A percentile compares a stretch with the other conserved stretches of the same genome.
phyloP scores from a whole-genome alignment of 1,139 yeast genomes.

The Martiniozyma asiatica region DNA sequence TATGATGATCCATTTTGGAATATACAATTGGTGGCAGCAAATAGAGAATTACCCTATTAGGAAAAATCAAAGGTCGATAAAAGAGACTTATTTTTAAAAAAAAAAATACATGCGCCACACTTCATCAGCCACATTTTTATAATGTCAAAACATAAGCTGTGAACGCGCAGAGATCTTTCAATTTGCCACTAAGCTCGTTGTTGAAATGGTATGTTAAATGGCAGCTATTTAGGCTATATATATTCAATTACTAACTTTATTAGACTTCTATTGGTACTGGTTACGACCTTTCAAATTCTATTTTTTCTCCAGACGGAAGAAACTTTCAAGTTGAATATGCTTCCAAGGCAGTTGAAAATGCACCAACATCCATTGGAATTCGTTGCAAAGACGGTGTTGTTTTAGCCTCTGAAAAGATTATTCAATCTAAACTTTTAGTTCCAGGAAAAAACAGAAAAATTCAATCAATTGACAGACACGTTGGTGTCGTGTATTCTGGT shows the following conservation, averaged over 20 bases:
- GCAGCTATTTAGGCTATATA: not conserved
- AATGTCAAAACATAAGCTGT: too few relatives aligned
- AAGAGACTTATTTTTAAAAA: too few relatives aligned
- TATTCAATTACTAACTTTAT: too few relatives aligned
- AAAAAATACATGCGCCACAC: too few relatives aligned
- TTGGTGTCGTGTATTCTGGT: constrained; percentile 93
- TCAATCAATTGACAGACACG: constrained; percentile 85
- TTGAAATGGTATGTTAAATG: constrained; percentile 5
- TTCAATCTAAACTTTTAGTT: constrained; percentile 76
- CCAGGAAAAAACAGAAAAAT: constrained; percentile 84
- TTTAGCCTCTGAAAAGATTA: constrained; percentile 88
- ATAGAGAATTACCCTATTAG: too few relatives aligned
- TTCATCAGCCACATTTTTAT: too few relatives aligned
- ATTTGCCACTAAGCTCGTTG: too few relatives aligned
- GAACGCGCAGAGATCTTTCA: too few relatives aligned
- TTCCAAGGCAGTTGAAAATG: constrained; percentile 92
- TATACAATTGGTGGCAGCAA: too few relatives aligned
- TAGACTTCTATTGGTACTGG: constrained; percentile 95
- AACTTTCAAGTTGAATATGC: constrained; percentile 99
- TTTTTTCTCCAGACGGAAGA: constrained; percentile 75
- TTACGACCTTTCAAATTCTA: constrained; percentile 90
- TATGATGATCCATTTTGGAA: constrained; percentile 4
- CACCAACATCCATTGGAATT: constrained; percentile 90
- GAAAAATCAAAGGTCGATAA: too few relatives aligned
- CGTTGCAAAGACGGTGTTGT: constrained; percentile 89